Evolutionary conservation across 202 grass and related monocot species (phyloP), one percentile per base, ranked within the genome.

Genomic region (Bolboschoenoplectus hybrid): DNA sequence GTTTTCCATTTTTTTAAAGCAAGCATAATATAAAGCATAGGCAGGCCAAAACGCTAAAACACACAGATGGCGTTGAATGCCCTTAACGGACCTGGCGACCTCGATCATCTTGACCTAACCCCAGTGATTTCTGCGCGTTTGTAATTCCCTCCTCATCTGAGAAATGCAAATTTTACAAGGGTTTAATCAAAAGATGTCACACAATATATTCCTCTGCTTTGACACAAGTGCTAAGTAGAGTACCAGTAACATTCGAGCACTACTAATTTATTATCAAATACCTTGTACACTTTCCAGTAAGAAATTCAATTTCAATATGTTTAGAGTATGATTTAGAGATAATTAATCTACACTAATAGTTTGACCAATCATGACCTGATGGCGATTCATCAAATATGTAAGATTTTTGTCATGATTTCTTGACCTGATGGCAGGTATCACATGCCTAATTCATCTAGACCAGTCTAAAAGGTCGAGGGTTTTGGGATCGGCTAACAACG

Each of bases 81-180:
- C 17, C 72, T 26, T 80, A 94, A 12, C 85, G 86, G 84, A 92
- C 83, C 76, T 89, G 82, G 4, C 89, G 90, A 44, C 67, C 90
- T 8, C 91, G 88, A 68, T 92, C 97, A 46, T 94, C 91, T 86
- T 87, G 91, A 6, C 84, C 93, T 51, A 98, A 74, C 40, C 93
- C 91, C 84, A 96, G 89, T 40, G 97, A 96, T 81, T 17, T 96
- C 80, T 98, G 97, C 20, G 97, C 97, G 89, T 91, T 91, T 17
- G 90, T 81, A 70, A 98, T 98, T 73, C 97, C 93, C 62, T 96
- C 96, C 82, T 93, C 91, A 16, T 92, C 97, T 98, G 89, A 86
- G 84, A 87, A 61, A 82, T 77, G 65, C 5, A 57, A 57, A 58
- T 20, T 57, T 55, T 12, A 78, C 11, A 56, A 78, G 5, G 1